phyloP scores from a whole-genome alignment of 148 eudicot genomes.

The Selenicereus undatus region DNA sequence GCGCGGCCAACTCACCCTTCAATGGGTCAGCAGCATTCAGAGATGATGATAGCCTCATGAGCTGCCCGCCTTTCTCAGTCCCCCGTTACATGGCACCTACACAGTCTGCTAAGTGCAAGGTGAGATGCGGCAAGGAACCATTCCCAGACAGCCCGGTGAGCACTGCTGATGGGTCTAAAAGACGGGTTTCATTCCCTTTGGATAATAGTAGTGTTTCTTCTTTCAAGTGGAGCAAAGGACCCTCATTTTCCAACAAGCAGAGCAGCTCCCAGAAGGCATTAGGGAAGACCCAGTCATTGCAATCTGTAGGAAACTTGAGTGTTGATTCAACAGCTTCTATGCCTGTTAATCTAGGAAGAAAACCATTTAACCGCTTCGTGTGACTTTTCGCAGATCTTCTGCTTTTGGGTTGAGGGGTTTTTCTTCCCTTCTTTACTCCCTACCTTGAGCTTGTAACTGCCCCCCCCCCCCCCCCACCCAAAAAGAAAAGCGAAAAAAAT shows the following conservation, averaged over 20 bases:
- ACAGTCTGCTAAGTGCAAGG: constrained; percentile 62
- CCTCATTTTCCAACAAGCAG: constrained; percentile 38
- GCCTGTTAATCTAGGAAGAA: constrained; percentile 82
- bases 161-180: constrained; percentile 43
- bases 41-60: constrained; percentile 76
- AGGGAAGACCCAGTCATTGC: constrained; percentile 48
- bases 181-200: constrained; percentile 75
- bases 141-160: constrained; percentile 44
- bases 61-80: constrained; percentile 72
- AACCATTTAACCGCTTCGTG: constrained; percentile 90
- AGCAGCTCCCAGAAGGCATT: constrained; percentile 35
- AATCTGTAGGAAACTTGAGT: constrained; percentile 59
- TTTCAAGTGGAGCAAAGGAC: constrained; percentile 73
- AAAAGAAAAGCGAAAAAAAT: no score
- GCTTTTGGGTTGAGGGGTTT: not conserved
- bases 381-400: constrained; percentile 37
- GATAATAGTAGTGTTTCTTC: constrained; percentile 39
- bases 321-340: constrained; percentile 72
- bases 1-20: constrained; percentile 42
- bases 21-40: constrained; percentile 36
- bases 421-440: not conserved
- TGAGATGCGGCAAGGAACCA: constrained; percentile 40
- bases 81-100: constrained; percentile 81
- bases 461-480: no score
- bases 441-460: constrained; percentile 12